Evolutionary conservation across 2,329 filamentous ascomycete genomes (phyloP).

Genomic region (Venturia nashicola): DNA sequence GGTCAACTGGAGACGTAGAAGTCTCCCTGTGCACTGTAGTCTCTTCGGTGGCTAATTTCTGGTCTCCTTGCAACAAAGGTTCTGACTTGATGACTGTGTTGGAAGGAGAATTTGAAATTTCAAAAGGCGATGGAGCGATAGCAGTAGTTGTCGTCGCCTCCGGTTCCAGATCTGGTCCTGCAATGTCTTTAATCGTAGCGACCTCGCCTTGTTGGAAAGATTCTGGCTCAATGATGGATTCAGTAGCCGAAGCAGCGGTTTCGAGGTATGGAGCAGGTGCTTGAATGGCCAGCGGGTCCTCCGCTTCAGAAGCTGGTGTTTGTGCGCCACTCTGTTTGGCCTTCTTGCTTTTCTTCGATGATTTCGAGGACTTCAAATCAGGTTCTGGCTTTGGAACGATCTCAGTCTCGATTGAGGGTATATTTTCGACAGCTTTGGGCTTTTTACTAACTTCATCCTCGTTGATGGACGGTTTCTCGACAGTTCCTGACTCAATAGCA

Average conservation of each 20-base stretch:
- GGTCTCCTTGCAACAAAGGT: background rate
- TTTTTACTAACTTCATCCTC: background rate
- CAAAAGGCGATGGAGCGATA: background rate
- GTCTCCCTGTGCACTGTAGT: background rate
- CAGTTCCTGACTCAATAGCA: background rate
- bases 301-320: background rate
- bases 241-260: background rate
- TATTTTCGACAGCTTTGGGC: background rate
- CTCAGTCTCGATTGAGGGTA: background rate
- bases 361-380: background rate
- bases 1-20: background rate
- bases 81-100: background rate
- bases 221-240: background rate
- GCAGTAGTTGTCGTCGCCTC: background rate
- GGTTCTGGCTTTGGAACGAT: constrained; percentile 10
- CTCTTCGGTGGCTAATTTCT: background rate
- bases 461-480: constrained; percentile 3
- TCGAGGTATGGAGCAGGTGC: background rate
- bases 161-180: background rate
- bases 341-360: constrained; percentile 2
- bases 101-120: background rate
- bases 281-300: background rate
- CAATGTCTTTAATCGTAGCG: background rate
- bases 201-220: background rate
- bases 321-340: background rate